Base-by-base conservation (phyloP, 345 rosid species). In the Microthlaspi erraticum region DNA sequence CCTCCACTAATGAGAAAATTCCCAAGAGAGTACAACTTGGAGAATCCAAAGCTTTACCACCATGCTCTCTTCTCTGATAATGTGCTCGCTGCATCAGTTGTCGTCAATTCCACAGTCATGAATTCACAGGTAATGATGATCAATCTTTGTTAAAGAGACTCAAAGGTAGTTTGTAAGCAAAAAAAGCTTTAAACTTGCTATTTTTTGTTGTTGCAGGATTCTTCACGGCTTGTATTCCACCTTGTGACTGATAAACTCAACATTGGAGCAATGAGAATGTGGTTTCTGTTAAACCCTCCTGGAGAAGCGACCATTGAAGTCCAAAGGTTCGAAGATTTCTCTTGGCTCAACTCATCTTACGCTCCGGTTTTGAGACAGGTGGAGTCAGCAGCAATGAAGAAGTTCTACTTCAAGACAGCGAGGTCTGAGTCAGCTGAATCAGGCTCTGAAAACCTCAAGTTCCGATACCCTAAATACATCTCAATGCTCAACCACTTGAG, bases 11-110 rank as follows among this genome's bases (percentile, higher is more conserved):
- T 88, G 86, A 89, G 98, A 73, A 81, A 81, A 57, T 88, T 91
- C 66, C 96, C 96, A 14, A 71, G 83, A 49, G 86, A 79, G 44
- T 92, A 88, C 81, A 91, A 94, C 70, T 80, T 94, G 82, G 97
- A 84, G 81, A 83, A 88, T 38, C 88, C 92, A 49, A 76, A 66
- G 54, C 85, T 87, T 38, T 51, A 43, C 43, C 80, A 77, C 49
- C 71, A 64, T 23, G 66, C 76, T 23, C 38, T 77, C 61, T 66
- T 78, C 71, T 78, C 77, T 54, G 77, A 78, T 48, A 78, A 72
- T 38, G 72, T 78, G 5, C 29, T 78, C 53, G 78, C 81, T 17
- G n/a, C 81, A 43, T 73, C 78, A 68, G 81, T 68, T 32, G 78
- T 63, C 4, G 61, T 78, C 45, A 68, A 48, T 7, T 78, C 81